phyloP scores from a whole-genome alignment of 768 basidiomycete genomes.

The Phlegmacium glaucopus region DNA sequence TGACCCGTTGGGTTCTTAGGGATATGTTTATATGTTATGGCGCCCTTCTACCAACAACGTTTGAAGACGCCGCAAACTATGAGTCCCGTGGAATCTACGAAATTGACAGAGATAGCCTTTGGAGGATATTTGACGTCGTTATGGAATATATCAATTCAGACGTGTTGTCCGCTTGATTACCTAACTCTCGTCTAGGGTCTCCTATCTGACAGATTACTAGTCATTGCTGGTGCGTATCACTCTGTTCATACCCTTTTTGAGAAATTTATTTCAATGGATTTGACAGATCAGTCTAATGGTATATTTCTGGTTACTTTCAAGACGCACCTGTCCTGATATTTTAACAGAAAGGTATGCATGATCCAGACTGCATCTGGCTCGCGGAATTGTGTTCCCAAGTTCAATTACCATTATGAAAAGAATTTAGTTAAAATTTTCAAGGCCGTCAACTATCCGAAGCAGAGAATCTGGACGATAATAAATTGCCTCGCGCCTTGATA shows the following conservation, averaged over 20 bases:
- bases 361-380: conserved; percentile 52
- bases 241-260: not conserved
- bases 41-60: conserved; percentile 49
- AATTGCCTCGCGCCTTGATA: conserved; percentile 54
- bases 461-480: conserved; percentile 48
- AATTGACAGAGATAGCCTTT: conserved; percentile 50
- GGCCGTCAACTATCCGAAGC: conserved; percentile 83
- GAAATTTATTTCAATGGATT: not conserved
- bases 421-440: conserved; percentile 13
- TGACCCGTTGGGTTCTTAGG: conserved; percentile 29
- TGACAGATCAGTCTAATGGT: too few species aligned
- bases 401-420: not conserved
- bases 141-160: conserved; percentile 85
- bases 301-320: too few species aligned
- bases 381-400: conserved; percentile 56
- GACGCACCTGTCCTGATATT: too few species aligned
- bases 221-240: conserved; percentile 57
- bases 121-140: conserved; percentile 74
- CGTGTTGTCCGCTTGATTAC: conserved; percentile 34
- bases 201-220: conserved; percentile 61
- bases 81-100: conserved; percentile 29
- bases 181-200: conserved; percentile 47
- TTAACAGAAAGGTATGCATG: too few species aligned
- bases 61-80: conserved; percentile 54
- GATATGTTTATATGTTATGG: conserved; percentile 60